Base-by-base conservation (phyloP, 1,284 basidiomycete genomes). In the Ustilago vetiveriae region DNA sequence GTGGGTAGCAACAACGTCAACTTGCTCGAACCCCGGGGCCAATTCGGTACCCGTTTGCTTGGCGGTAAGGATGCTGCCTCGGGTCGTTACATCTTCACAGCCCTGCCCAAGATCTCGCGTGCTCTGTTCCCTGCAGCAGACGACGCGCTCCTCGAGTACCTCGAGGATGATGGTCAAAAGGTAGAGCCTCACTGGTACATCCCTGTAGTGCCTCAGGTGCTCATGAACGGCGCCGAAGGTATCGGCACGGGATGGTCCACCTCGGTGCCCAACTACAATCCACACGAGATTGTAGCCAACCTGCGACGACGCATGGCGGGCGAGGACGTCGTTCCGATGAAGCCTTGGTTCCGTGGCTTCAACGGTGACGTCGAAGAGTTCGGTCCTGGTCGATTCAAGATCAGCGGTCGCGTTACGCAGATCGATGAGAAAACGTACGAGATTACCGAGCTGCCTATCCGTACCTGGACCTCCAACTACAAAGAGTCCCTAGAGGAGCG, bases 241-340 rank as follows among this genome's bases (percentile, higher is more conserved):
- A 98, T 99, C 77, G 96, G 96, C 50, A 99, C 96, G 46, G 94
- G 95, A 62, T 99, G 96, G 95, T 95, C 92, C 79, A 97, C 96
- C 0, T 89, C 84, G 39, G 87, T 99, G 49, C 96, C 96, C 10
- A 92, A 90, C 79, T 98, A 90, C 85, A 98, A 98, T 82, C 96
- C 96, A 0, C 83, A 83, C 23, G 95, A 98, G 62, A 90, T 99
- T 44, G 90, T 98, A 17, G 86, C 86, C 24, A 98, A 98, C 82
- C 83, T 99, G 44, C 88, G 90, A 11, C 87, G 92, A 6, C 84
- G 95, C 72, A 94, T 98, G 92, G 86, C 86, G 0, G 90, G 88
- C 36, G 91, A 97, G 83, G 92, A 94, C 71, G 80, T 90, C 58
- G 87, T 89, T 13, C 86, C 89, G 0, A 97, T 99, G 91, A 85